Evolutionary conservation across 495 filamentous ascomycete species (phyloP).

Genomic region (Bryoglossum gracile): DNA sequence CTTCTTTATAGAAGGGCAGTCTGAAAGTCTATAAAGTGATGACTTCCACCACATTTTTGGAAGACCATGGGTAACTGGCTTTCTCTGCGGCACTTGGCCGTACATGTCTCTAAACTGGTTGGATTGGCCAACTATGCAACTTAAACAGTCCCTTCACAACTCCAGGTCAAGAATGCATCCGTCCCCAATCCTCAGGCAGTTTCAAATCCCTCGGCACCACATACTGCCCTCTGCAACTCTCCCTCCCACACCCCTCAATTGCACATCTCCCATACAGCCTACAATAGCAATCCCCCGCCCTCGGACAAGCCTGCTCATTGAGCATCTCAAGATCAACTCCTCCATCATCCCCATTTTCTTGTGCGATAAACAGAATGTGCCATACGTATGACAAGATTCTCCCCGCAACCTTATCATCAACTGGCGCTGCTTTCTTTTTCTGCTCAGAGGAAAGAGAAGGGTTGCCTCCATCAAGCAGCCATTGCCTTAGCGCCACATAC

Average conservation of each 20-base stretch:
- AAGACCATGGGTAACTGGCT: too few relatives aligned
- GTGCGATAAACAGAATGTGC: slow-evolving; percentile 18
- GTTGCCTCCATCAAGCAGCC: slow-evolving; percentile 47
- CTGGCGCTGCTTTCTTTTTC: slow-evolving; percentile 30
- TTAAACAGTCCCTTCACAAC: too few relatives aligned
- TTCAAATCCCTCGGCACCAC: slow-evolving; percentile 8
- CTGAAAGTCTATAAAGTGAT: too few relatives aligned
- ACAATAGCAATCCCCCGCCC: slow-evolving; percentile 17
- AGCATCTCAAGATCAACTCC: slow-evolving; percentile 7
- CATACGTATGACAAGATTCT: slow-evolving; percentile 65
- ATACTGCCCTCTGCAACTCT: slow-evolving; percentile 14
- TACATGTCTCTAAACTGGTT: too few relatives aligned
- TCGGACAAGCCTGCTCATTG: slow-evolving; percentile 15
- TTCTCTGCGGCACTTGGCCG: too few relatives aligned
- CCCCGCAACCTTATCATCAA: slow-evolving; percentile 60
- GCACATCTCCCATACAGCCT: slow-evolving; percentile 16
- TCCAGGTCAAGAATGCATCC: not conserved
- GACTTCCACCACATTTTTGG: too few relatives aligned
- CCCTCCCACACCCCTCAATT: slow-evolving; percentile 4
- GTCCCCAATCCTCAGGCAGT: slow-evolving; percentile 10
- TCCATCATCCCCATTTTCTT: not conserved
- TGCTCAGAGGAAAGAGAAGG: not conserved
- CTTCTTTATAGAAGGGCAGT: too few relatives aligned
- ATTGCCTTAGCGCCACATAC: slow-evolving; percentile 59
- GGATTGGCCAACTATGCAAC: too few relatives aligned